Evolutionary conservation across 1,284 basidiomycete species (phyloP).

Genomic region (Wolfiporia cocos): DNA sequence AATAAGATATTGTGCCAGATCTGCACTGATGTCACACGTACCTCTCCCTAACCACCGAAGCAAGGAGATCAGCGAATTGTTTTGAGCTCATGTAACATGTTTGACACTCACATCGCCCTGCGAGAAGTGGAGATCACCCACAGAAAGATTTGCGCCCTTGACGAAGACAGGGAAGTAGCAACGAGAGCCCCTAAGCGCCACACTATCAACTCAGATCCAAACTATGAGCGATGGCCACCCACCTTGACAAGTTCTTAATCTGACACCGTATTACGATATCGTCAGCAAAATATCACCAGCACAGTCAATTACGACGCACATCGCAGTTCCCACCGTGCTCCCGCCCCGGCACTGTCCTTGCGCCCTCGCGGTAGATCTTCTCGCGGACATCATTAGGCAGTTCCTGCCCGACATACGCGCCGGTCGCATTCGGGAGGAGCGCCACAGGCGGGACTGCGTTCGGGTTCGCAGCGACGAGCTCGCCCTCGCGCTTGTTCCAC

Average conservation of each 20-base stretch:
- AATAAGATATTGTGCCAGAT: not conserved
- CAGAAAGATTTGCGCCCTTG: conserved; percentile 69
- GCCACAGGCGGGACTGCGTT: conserved; percentile 61
- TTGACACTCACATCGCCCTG: conserved; percentile 63
- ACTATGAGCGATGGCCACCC: conserved; percentile 8
- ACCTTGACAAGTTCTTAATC: conserved; percentile 74
- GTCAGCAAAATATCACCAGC: not conserved
- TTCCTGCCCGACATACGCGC: conserved; percentile 69
- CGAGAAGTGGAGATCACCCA: conserved; percentile 79
- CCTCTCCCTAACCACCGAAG: conserved; percentile 43
- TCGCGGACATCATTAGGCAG: conserved; percentile 39
- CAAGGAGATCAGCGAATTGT: no score
- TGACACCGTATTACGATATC: conserved; percentile 17
- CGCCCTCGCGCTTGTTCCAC: conserved; percentile 72
- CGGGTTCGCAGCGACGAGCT: conserved; percentile 52
- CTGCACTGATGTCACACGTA: conserved; percentile 8
- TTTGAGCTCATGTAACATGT: no score
- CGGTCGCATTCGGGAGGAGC: conserved; percentile 52
- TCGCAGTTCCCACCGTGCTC: conserved; percentile 84
- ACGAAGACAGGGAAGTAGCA: conserved; percentile 80
- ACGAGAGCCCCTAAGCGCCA: conserved; percentile 42
- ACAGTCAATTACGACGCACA: conserved; percentile 30
- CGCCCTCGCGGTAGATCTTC: conserved; percentile 64
- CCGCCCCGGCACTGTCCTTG: conserved; percentile 70
- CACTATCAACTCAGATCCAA: not conserved